Evolutionary conservation across 2,329 filamentous ascomycete species (phyloP), one percentile per base, ranked within the genome.

Genomic region (Lecanicillium sp.): DNA sequence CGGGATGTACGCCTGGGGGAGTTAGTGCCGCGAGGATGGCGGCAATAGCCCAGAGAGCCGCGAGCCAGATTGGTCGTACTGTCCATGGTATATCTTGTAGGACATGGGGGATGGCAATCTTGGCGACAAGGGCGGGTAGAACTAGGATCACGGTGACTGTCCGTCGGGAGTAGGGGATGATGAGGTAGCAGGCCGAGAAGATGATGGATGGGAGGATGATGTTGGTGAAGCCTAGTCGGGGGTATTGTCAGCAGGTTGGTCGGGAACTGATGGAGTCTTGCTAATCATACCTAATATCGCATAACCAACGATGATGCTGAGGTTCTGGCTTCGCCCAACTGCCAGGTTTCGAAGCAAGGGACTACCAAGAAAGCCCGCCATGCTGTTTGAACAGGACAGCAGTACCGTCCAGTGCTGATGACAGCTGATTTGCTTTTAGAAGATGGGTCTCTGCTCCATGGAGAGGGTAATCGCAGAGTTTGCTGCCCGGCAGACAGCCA

Each of bases 111-210:
- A 59, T 36, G 7, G 49, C 5, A 15, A 56, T 41, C 28, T 59
- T 63, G n/a, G 46, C 43, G 9, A 44, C 29, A 6, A 63, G 40
- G 11, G 47, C 51, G 5, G 60, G 58, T 1, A 59, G 29, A 4
- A 50, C 45, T 34, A 61, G 54, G 19, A 62, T 50, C 30, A 61
- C 42, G 22, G 57, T 28, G 35, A 62, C 56, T 33, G 51, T 36
- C 36, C 54, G 52, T 25, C 53, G 50, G 2, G 58, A 50, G 32
- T 56, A 61, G 0, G 58, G 57, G 34, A 61, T 51, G 34, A 59
- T 56, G 44, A 61, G 56, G 32, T 62, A 61, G 40, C 57, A 57
- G 36, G 53, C 49, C 5, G 56, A 52, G 40, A 55, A 52, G 27
- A 58, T 50, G 31, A 59, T 49, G 36, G 49, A 53, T 0, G 57